A percentile compares a stretch with the other conserved stretches of the same genome.
These are phyloP conservation scores for Drechmeria coniospora DNA, from an alignment of 2,329 filamentous ascomycete species.

Conservation along the genomic window DNA sequence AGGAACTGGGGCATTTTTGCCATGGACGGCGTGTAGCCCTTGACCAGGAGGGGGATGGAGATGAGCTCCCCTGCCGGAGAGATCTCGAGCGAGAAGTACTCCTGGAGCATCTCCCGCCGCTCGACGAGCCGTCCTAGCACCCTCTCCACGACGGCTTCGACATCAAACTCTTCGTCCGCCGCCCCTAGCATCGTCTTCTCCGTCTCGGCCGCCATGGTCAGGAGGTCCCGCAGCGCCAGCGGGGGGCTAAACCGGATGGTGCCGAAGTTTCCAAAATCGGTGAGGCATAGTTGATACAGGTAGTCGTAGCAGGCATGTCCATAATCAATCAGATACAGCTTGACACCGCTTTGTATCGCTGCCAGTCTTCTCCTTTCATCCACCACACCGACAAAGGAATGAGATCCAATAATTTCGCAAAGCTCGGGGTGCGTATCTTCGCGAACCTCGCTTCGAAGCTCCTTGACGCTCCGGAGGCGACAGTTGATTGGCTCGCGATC, in stretches of 20 bases:
- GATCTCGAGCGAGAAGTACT: constrained; percentile 85
- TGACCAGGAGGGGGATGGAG: constrained; percentile 70
- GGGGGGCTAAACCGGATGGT: constrained; percentile 65
- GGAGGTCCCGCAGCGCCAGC: constrained; percentile 52
- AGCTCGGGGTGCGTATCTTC: constrained; percentile 70
- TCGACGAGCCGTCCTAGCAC: constrained; percentile 57
- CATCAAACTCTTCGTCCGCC: constrained; percentile 44
- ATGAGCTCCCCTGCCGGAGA: constrained; percentile 61
- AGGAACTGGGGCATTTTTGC: constrained; percentile 82
- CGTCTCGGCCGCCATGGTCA: constrained; percentile 56
- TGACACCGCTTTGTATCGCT: constrained; percentile 87
- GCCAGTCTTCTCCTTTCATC: constrained; percentile 75
- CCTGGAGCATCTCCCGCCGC: constrained; percentile 69
- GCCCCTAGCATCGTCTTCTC: constrained; percentile 37
- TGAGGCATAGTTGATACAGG: constrained; percentile 89
- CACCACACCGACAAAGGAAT: constrained; percentile 87
- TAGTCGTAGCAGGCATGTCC: constrained; percentile 75
- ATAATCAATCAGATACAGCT: constrained; percentile 86
- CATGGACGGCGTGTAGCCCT: constrained; percentile 74
- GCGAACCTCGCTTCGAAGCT: constrained; percentile 66
- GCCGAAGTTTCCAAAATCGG: constrained; percentile 93
- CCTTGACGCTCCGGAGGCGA: constrained; percentile 70
- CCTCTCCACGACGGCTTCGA: constrained; percentile 46
- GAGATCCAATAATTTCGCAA: constrained; percentile 72
- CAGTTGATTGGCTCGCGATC: constrained; percentile 56